A percentile compares a stretch with the other conserved stretches of the same genome.
phyloP scores from a whole-genome alignment of 495 filamentous ascomycete genomes.

The Penicillium malachiteum region DNA sequence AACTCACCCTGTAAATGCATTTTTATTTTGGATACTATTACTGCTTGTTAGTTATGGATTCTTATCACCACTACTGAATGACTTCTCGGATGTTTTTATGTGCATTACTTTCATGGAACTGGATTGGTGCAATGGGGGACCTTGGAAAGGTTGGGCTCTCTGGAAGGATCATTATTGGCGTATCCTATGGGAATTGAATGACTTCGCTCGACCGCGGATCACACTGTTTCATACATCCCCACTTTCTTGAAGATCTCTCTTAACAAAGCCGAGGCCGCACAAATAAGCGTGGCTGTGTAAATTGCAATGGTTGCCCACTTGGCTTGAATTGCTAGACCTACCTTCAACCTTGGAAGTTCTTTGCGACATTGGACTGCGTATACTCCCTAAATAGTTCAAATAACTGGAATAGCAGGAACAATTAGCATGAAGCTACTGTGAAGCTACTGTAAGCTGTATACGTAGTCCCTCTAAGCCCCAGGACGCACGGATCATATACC shows the following conservation, averaged over 20 bases:
- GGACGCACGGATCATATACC: slow-evolving; percentile 8
- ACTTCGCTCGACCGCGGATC: slow-evolving; percentile 20
- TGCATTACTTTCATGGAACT: neutral
- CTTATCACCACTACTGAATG: neutral
- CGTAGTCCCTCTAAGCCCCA: neutral
- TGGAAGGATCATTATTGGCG: slow-evolving; percentile 16
- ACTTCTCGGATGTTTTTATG: slow-evolving; percentile 1
- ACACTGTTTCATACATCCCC: slow-evolving; percentile 27
- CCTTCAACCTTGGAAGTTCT: too few relatives aligned
- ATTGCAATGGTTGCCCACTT: neutral
- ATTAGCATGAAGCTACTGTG: neutral
- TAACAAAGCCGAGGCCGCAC: slow-evolving; percentile 13
- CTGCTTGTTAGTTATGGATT: neutral
- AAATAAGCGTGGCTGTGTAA: neutral
- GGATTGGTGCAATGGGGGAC: slow-evolving; percentile 1
- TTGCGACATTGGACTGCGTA: too few relatives aligned
- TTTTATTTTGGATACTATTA: slow-evolving; percentile 6
- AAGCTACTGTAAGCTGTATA: neutral
- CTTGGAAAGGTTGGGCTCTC: neutral
- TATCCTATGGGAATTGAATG: slow-evolving; percentile 22
- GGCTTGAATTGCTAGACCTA: too few relatives aligned
- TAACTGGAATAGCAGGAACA: too few relatives aligned
- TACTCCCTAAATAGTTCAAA: too few relatives aligned
- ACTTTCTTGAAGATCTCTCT: slow-evolving; percentile 27
- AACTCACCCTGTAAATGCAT: slow-evolving; percentile 38